A percentile compares a stretch with the other conserved stretches of the same genome.
phyloP scores from a whole-genome alignment of 352 stramenopile species.

The Peronospora belbahrii region DNA sequence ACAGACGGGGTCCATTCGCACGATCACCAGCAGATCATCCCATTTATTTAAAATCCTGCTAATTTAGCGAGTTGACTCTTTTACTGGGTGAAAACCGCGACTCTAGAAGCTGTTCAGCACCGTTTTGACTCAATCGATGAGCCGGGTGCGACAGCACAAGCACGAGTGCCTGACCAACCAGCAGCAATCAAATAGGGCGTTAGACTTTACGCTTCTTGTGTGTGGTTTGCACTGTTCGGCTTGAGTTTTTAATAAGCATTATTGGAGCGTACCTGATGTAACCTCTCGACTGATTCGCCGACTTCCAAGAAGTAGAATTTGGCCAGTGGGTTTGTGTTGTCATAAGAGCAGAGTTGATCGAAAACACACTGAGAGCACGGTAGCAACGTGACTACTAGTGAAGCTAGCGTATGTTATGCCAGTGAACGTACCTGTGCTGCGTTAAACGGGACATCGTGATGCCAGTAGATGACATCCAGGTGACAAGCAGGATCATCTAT shows the following conservation, averaged over 20 bases:
- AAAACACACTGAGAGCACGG: conserved; percentile 24
- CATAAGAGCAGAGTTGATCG: conserved; percentile 40
- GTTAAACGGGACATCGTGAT: conserved; percentile 26
- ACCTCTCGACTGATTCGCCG: conserved; percentile 36
- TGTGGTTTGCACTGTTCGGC: not conserved
- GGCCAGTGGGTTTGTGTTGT: conserved; percentile 32
- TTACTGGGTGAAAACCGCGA: conserved; percentile 29
- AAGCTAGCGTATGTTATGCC: not conserved
- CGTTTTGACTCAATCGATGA: conserved; percentile 40
- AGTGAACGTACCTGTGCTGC: conserved; percentile 25
- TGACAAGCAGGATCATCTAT: conserved; percentile 24
- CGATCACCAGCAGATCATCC: conserved; percentile 12
- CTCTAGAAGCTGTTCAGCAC: conserved; percentile 34
- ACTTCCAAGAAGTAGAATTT: conserved; percentile 51
- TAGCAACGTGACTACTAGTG: not conserved
- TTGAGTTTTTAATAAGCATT: conserved; percentile 19
- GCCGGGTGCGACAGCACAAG: conserved; percentile 41
- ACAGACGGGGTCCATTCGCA: conserved; percentile 5
- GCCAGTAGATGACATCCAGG: conserved; percentile 47
- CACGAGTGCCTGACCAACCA: conserved; percentile 34
- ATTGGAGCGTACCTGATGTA: conserved; percentile 41
- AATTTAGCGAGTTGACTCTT: conserved; percentile 18
- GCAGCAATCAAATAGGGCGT: conserved; percentile 6
- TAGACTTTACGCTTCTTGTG: conserved; percentile 6
- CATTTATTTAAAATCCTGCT: conserved; percentile 38